Base-by-base conservation (phyloP, 352 stramenopile species). In the Aphanomyces stellatus region DNA sequence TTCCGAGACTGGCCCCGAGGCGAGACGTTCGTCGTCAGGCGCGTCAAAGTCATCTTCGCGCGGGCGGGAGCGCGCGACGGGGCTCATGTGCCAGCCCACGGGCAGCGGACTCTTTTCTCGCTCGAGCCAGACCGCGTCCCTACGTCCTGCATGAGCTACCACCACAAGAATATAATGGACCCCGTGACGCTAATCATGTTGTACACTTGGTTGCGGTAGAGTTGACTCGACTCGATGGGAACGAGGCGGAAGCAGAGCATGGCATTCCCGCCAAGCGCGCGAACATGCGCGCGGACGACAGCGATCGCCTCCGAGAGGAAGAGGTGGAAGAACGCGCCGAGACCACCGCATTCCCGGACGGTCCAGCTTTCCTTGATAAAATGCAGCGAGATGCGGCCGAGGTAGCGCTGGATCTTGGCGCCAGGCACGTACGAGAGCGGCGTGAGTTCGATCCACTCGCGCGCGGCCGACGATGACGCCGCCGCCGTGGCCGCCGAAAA, bases 281-380 rank as follows among this genome's bases (percentile, higher is more conserved):
- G 81, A 31, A 95, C 88, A 59, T 96, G 88, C 0, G 88, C 85
- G 11, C 88, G 86, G 4, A 91, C 86, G 37, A 95, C 91, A 0
- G 86, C 85, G 53, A 93, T 93, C 7, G 85, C 88, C 75, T 96
- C 86, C 43, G 81, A 91, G 35, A 96, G 63, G 51, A 96, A 96
- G 51, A 92, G 69, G 57, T 96, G 88, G 65, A 94, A 93, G 46
- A 96, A 96, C 1, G 83, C 84, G 10, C 86, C 85, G 4, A 96
- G 69, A 0, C 85, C 88, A n/a, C 87, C 87, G 48, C 81, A 87
- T 65, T 96, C 87, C 19, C 86, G 82, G 46, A 96, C 88, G 0
- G 85, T 92, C 86, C 86, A 95, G 57, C 84, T 93, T 68, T 96
- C 88, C 68, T 93, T 93, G 70, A 96, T 95, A 33, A 96, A 96